A percentile compares a stretch with the other conserved stretches of the same genome.
These are phyloP conservation scores for Pisolithus thermaeus DNA, from an alignment of 1,284 basidiomycete species.

Conservation along the genomic window DNA sequence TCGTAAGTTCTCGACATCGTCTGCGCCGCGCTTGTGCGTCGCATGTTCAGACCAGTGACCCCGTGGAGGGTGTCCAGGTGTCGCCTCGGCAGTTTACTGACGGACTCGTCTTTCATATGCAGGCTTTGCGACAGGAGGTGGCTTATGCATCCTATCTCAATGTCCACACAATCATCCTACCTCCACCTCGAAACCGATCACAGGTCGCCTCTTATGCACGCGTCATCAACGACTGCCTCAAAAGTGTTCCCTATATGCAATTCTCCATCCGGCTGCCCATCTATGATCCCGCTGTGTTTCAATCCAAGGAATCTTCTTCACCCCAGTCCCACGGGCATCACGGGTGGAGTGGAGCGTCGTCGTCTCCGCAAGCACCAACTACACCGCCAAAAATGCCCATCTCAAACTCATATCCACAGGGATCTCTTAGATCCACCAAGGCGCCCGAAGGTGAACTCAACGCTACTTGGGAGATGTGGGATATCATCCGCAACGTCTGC, in stretches of 20 bases:
- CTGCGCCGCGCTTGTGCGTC: constrained; percentile 5
- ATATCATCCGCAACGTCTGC: constrained; percentile 85
- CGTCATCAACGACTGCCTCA: constrained; percentile 75
- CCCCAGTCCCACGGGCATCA: constrained; percentile 19
- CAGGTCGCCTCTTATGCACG: constrained; percentile 91
- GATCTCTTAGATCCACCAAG: constrained; percentile 20
- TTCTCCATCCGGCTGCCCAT: constrained; percentile 82
- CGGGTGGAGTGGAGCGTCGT: constrained; percentile 10
- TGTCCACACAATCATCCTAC: constrained; percentile 80
- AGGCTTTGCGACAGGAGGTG: constrained; percentile 93
- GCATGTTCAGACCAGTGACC: constrained; percentile 17
- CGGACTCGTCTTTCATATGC: not conserved
- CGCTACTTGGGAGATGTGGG: constrained; percentile 98
- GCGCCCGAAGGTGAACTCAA: constrained; percentile 60
- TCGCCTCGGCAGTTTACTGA: constrained; percentile 14
- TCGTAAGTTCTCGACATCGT: constrained; percentile 49
- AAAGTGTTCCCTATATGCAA: constrained; percentile 63
- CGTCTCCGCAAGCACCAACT: constrained; percentile 20
- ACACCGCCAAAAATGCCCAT: constrained; percentile 33
- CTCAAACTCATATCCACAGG: constrained; percentile 15
- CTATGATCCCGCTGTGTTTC: constrained; percentile 65
- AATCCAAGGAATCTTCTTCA: constrained; percentile 29
- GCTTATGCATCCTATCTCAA: constrained; percentile 92
- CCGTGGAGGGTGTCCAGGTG: constrained; percentile 23
- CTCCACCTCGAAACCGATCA: constrained; percentile 82